Conservation (phyloP, 2,329 filamentous ascomycete species). For the Cylindrodendrum hubeiense region DNA sequence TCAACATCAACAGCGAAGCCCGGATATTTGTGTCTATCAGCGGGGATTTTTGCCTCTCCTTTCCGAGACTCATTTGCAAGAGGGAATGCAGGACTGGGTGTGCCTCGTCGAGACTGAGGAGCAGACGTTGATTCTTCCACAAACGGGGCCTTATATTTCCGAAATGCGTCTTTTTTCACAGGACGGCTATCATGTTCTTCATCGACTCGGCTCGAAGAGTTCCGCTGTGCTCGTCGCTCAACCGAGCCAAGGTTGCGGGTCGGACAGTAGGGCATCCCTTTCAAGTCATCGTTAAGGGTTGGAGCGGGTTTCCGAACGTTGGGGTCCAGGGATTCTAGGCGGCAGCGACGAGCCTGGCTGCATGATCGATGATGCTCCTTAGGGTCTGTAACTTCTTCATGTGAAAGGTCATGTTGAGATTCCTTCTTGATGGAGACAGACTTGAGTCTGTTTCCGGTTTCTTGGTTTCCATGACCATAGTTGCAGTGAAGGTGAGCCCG, state of each 20-base stretch:
- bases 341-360: background rate
- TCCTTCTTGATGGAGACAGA: background rate
- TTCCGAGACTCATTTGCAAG: background rate
- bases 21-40: background rate
- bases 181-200: conserved; percentile 21
- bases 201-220: conserved; percentile 32
- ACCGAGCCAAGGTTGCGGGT: conserved; percentile 42
- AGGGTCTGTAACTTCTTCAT: background rate
- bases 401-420: background rate
- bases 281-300: conserved; percentile 13
- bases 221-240: conserved; percentile 45
- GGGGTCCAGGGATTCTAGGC: background rate
- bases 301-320: background rate
- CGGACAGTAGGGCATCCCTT: conserved; percentile 34
- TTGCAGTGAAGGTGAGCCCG: conserved; percentile 6
- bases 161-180: background rate
- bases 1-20: conserved; percentile 14
- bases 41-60: background rate
- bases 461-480: background rate
- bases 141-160: conserved; percentile 43
- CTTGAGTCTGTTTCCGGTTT: background rate
- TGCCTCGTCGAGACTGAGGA: conserved; percentile 10
- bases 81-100: background rate
- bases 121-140: conserved; percentile 41
- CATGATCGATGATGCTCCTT: background rate